Evolutionary conservation across 2,329 filamentous ascomycete genomes (phyloP).

Genomic region (Cytospora piceicola): DNA sequence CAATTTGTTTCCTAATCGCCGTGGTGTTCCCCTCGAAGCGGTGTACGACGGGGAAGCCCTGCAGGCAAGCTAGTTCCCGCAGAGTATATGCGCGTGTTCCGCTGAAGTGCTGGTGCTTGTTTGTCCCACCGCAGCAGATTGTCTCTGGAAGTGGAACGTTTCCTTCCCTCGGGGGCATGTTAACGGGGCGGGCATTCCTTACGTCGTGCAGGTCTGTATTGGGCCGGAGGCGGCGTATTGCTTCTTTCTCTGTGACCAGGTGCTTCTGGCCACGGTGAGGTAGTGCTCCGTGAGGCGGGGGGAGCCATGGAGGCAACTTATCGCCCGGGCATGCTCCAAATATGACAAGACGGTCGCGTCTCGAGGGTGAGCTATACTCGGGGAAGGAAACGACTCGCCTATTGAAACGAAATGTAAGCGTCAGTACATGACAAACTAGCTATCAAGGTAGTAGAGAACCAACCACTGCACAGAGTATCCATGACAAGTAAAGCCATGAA

Average conservation of each 20-base stretch:
- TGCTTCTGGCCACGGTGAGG: slow-evolving; percentile 39
- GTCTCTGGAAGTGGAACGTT: slow-evolving; percentile 55
- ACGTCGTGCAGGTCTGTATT: slow-evolving; percentile 46
- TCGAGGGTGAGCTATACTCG: slow-evolving; percentile 56
- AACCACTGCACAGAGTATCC: slow-evolving; percentile 73
- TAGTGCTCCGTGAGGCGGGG: slow-evolving; percentile 57
- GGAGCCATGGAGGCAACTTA: slow-evolving; percentile 66
- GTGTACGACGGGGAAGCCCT: slow-evolving; percentile 69
- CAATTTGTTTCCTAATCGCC: slow-evolving; percentile 66
- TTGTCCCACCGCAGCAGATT: slow-evolving; percentile 66
- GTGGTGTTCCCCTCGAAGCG: slow-evolving; percentile 51
- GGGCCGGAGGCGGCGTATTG: slow-evolving; percentile 42
- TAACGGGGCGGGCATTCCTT: slow-evolving; percentile 28
- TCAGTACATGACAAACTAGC: not conserved
- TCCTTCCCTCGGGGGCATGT: slow-evolving; percentile 47
- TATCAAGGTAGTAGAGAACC: not conserved
- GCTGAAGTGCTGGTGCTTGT: slow-evolving; percentile 64
- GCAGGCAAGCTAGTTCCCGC: slow-evolving; percentile 70
- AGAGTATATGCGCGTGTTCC: slow-evolving; percentile 66
- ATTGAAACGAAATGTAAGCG: not conserved
- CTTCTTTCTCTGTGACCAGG: slow-evolving; percentile 50
- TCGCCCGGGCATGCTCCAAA: slow-evolving; percentile 71
- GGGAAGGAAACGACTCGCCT: slow-evolving; percentile 56
- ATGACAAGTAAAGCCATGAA: slow-evolving; percentile 65
- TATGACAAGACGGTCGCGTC: slow-evolving; percentile 57